Evolutionary conservation across 2,329 filamentous ascomycete species (phyloP), one percentile per base, ranked within the genome.

Genomic region (Diaporthe sp.): DNA sequence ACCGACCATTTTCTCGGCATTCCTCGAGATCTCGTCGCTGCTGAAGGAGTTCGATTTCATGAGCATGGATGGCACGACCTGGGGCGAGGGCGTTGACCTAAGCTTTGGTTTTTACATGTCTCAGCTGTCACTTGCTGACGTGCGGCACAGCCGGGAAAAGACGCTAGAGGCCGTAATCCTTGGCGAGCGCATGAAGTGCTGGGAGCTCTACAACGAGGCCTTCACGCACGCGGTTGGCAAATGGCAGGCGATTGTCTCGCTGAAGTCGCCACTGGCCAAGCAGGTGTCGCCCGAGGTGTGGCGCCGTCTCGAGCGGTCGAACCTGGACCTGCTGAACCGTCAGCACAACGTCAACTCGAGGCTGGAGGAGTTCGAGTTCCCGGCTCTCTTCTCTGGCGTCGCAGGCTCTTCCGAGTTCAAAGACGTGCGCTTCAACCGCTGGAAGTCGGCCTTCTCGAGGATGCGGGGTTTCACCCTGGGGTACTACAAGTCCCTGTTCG

Each of bases 211-310:
- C 85, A 95, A 94, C 75, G 95, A 98, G 83, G 95, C 95, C 0
- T 98, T 98, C 81, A 92, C 95, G 7, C 97, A 98, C 83, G 95
- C 93, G 0, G 95, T 94, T 13, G 97, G 96, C 68, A 97, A 97
- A 84, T 95, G 96, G 76, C 90, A 94, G 28, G 89, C 95, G 44
- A 91, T 95, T 76, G 89, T 92, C 73, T 87, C 89, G 2, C 85
- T 95, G 63, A 90, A 92, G 58, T 92, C 91, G 68, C 90, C 92
- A 0, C 90, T 97, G 65, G 96, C 92, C 83, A 86, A 89, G 37
- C 87, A 94, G 80, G 90, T 98, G 57, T 94, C 92, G 2, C 84
- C 87, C 0, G 89, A 90, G 77, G 98, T 96, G 0, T 90, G 92
- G 61, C 94, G 95, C 79, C 91, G 94, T n/a, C 87, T 98, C 10